These are phyloP conservation scores for Hymenoscyphus occultus DNA, from an alignment of 2,329 filamentous ascomycete species.

Conservation along the genomic window DNA sequence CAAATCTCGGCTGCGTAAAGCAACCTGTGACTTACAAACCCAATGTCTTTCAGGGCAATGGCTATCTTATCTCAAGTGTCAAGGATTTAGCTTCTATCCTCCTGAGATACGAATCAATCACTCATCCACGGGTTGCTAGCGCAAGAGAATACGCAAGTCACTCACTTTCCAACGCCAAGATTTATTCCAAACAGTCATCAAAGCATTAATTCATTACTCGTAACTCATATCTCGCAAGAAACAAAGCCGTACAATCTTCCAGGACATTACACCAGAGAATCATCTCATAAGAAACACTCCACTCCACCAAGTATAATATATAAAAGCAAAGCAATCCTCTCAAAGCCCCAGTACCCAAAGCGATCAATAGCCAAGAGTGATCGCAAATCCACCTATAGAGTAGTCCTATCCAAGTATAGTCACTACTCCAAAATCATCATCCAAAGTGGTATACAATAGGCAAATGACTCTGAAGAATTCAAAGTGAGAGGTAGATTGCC, in stretches of 20 bases:
- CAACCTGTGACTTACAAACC: no score
- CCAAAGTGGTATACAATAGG: background rate
- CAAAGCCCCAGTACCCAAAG: background rate
- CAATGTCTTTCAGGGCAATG: no score
- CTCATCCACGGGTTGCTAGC: no score
- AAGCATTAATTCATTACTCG: conserved; percentile 9
- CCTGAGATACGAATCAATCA: no score
- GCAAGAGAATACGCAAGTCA: no score
- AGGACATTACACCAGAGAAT: background rate
- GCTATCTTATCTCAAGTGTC: no score
- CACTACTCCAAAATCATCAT: background rate
- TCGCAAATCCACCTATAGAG: background rate
- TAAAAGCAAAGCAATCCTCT: background rate
- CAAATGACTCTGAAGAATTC: background rate
- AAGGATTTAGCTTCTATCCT: no score
- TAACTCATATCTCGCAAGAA: conserved; percentile 14
- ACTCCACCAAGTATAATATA: background rate
- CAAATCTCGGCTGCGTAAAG: no score
- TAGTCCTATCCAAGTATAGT: background rate
- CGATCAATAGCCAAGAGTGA: background rate
- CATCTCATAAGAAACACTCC: background rate
- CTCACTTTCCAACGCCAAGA: no score
- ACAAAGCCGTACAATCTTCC: background rate
- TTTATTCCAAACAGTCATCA: background rate
- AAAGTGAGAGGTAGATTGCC: background rate